A percentile compares a stretch with the other conserved stretches of the same genome.
These are phyloP conservation scores for Pythium grandisporangium DNA, from an alignment of 352 stramenopile genomes.

Conservation along the genomic window DNA sequence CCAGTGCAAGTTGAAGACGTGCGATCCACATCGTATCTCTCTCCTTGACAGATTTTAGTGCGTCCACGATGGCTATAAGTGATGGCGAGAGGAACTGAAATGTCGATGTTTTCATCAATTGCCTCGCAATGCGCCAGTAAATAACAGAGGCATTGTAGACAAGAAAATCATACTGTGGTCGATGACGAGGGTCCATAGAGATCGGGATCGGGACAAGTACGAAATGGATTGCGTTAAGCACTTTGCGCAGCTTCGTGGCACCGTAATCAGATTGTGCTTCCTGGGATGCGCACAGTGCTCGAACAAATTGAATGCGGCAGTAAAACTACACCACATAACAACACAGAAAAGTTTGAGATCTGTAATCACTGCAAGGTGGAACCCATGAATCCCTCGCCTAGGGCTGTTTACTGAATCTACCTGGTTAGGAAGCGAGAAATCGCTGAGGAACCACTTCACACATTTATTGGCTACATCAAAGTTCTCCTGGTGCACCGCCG, in stretches of 20 bases:
- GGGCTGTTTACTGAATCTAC: constrained; percentile 10
- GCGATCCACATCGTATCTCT: constrained; percentile 61
- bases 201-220: constrained; percentile 70
- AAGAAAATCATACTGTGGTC: constrained; percentile 82
- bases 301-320: constrained; percentile 79
- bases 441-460: constrained; percentile 64
- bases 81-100: constrained; percentile 69
- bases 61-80: constrained; percentile 52
- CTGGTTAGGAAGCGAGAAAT: constrained; percentile 65
- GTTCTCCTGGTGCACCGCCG: constrained; percentile 50
- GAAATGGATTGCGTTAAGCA: constrained; percentile 70
- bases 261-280: constrained; percentile 29
- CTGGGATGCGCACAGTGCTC: constrained; percentile 47
- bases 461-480: constrained; percentile 43
- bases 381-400: too few species aligned
- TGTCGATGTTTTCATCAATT: constrained; percentile 72
- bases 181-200: constrained; percentile 40
- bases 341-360: constrained; percentile 1
- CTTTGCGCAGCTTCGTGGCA: constrained; percentile 24
- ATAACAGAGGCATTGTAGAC: constrained; percentile 87
- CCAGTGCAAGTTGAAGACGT: constrained; percentile 51
- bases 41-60: constrained; percentile 60
- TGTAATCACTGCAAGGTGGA: neutral
- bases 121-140: constrained; percentile 79
- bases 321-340: constrained; percentile 82